Conservation (phyloP, 1,284 basidiomycete species). For the Trichosporon sp. region DNA sequence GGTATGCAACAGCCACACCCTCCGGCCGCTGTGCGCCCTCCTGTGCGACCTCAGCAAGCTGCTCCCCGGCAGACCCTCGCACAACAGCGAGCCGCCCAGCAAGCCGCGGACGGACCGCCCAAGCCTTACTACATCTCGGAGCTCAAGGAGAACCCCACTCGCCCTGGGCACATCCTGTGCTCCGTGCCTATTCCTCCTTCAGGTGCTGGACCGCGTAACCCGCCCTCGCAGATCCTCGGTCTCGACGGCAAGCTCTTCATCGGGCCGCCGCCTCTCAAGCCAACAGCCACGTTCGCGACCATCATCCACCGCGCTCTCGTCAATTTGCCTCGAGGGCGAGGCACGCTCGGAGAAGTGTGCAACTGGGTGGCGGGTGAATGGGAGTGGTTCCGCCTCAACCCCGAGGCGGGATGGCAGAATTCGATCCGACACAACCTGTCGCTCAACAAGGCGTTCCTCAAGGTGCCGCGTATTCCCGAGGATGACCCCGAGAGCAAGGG, state of each 20-base stretch:
- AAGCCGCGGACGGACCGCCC: conserved; percentile 25
- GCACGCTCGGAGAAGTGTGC: conserved; percentile 86
- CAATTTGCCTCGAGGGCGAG: conserved; percentile 60
- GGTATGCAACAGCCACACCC: conserved; percentile 2
- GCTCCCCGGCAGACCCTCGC: conserved; percentile 2
- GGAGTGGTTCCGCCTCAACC: conserved; percentile 81
- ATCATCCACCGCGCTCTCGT: conserved; percentile 48
- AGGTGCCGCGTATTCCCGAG: conserved; percentile 71
- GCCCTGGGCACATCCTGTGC: conserved; percentile 45
- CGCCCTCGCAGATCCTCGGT: conserved; percentile 43
- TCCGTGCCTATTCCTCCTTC: conserved; percentile 47
- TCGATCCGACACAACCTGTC: conserved; percentile 89
- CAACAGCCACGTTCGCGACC: conserved; percentile 47
- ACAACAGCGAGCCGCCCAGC: conserved; percentile 9
- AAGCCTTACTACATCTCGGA: conserved; percentile 44
- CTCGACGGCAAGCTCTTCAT: conserved; percentile 48
- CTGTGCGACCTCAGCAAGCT: conserved; percentile 7
- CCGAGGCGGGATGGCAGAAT: conserved; percentile 83
- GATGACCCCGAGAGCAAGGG: conserved; percentile 78
- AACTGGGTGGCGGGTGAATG: conserved; percentile 82
- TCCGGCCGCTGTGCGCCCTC: background rate
- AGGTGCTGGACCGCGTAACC: conserved; percentile 44
- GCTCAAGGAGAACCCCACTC: conserved; percentile 40
- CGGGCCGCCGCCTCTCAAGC: conserved; percentile 48
- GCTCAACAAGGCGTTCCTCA: conserved; percentile 79